These are phyloP conservation scores for Umbelopsis isabellina DNA, from an alignment of 192 early-diverging fungal species.

Conservation along the genomic window DNA sequence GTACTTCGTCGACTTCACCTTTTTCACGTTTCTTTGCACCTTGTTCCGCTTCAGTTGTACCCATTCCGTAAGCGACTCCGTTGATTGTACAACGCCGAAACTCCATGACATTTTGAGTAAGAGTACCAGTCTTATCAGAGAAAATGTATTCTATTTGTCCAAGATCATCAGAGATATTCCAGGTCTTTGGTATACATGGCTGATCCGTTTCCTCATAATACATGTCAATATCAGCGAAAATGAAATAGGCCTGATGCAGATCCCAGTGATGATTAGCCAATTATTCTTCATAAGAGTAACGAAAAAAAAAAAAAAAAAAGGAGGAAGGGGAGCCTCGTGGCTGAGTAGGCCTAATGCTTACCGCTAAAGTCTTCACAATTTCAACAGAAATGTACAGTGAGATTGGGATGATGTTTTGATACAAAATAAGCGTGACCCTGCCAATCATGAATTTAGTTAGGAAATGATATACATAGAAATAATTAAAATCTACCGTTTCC, in stretches of 20 bases:
- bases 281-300: background rate
- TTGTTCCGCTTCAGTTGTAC: conserved; percentile 55
- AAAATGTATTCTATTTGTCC: conserved; percentile 97
- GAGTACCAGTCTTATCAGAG: conserved; percentile 96
- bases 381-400: conserved; percentile 94
- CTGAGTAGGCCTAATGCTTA: conserved; percentile 31
- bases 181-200: conserved; percentile 83
- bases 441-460: background rate
- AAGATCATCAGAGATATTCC: conserved; percentile 92
- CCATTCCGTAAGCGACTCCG: conserved; percentile 80
- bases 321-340: background rate
- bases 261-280: background rate
- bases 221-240: conserved; percentile 89
- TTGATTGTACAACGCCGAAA: conserved; percentile 90
- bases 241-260: conserved; percentile 79
- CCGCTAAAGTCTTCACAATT: conserved; percentile 86
- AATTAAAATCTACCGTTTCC: background rate
- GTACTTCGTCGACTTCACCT: background rate
- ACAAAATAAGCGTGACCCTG: conserved; percentile 85
- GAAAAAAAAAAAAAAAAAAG: background rate
- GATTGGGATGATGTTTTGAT: conserved; percentile 96
- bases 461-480: background rate
- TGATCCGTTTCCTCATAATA: conserved; percentile 78
- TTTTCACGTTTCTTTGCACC: conserved; percentile 43
- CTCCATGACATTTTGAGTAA: conserved; percentile 97